Evolutionary conservation across 768 basidiomycete species (phyloP).

Genomic region (Leccinum variicolor): DNA sequence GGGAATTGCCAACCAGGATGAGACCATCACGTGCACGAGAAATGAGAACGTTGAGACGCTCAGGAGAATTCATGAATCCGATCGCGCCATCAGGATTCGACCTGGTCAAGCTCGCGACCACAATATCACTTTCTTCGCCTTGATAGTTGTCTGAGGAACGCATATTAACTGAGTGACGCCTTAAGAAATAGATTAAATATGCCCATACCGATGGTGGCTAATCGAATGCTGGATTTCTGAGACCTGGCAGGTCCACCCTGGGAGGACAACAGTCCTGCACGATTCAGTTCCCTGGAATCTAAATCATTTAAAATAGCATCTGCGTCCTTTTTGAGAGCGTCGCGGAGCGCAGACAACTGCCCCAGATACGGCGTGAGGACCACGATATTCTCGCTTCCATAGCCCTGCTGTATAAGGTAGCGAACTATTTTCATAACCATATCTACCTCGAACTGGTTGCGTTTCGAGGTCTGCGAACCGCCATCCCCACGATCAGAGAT

Average conservation of each 20-base stretch:
- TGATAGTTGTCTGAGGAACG: slow-evolving; percentile 62
- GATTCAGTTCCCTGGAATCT: slow-evolving; percentile 54
- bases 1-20: slow-evolving; percentile 62
- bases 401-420: slow-evolving; percentile 68
- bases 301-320: slow-evolving; percentile 65
- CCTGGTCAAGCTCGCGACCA: slow-evolving; percentile 57
- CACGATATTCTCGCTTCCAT: slow-evolving; percentile 56
- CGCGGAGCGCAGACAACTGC: slow-evolving; percentile 51
- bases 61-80: slow-evolving; percentile 69
- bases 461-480: slow-evolving; percentile 53
- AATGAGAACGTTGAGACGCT: slow-evolving; percentile 67
- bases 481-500: slow-evolving; percentile 46
- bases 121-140: slow-evolving; percentile 71
- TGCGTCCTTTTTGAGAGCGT: slow-evolving; percentile 39
- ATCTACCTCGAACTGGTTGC: slow-evolving; percentile 53
- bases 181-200: not conserved
- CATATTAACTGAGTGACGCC: not conserved
- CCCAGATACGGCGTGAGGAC: slow-evolving; percentile 70
- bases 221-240: slow-evolving; percentile 45
- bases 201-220: slow-evolving; percentile 61
- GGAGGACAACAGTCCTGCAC: slow-evolving; percentile 50
- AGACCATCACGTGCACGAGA: slow-evolving; percentile 65
- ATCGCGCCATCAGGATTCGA: slow-evolving; percentile 56
- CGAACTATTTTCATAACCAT: slow-evolving; percentile 67
- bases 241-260: slow-evolving; percentile 32